A percentile compares a stretch with the other conserved stretches of the same genome.
These are phyloP conservation scores for Blastomyces emzantsi DNA, from an alignment of 2,329 filamentous ascomycete species.

Conservation along the genomic window DNA sequence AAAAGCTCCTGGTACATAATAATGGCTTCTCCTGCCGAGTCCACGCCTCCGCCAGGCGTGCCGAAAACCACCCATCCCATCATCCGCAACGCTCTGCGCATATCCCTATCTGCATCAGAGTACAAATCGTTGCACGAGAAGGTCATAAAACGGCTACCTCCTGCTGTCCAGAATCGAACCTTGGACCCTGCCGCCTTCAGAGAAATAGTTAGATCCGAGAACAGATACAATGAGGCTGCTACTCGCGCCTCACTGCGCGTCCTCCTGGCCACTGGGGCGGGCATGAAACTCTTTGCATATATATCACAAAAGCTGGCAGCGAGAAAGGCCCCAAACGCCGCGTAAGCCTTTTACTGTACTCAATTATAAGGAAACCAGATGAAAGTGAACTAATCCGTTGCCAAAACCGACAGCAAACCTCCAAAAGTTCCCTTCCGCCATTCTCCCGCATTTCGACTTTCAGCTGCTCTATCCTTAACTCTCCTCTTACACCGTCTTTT, in stretches of 20 bases:
- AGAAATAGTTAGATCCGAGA: slow-evolving; percentile 42
- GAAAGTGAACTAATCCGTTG: slow-evolving; percentile 9
- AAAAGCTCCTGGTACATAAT: not conserved
- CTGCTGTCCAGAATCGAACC: slow-evolving; percentile 48
- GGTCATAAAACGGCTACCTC: slow-evolving; percentile 60
- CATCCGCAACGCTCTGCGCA: slow-evolving; percentile 74
- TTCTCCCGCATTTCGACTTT: slow-evolving; percentile 65
- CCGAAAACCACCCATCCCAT: slow-evolving; percentile 51
- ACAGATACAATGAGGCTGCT: slow-evolving; percentile 62
- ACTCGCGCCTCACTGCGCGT: slow-evolving; percentile 62
- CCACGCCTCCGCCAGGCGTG: not conserved
- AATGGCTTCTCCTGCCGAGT: slow-evolving; percentile 5
- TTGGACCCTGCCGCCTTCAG: slow-evolving; percentile 45
- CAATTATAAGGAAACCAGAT: not conserved
- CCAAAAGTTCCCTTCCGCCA: slow-evolving; percentile 36
- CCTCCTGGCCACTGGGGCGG: slow-evolving; percentile 55
- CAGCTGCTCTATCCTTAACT: slow-evolving; percentile 73
- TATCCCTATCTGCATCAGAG: slow-evolving; percentile 74
- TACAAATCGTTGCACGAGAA: slow-evolving; percentile 79
- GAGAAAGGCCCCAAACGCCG: not conserved
- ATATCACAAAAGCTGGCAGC: slow-evolving; percentile 24
- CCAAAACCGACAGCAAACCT: slow-evolving; percentile 24
- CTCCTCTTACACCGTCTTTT: slow-evolving; percentile 82
- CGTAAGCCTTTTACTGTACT: not conserved
- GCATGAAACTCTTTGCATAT: slow-evolving; percentile 54